Conservation (phyloP, 306 rosid genomes). For the Erythrophleum fordii region DNA sequence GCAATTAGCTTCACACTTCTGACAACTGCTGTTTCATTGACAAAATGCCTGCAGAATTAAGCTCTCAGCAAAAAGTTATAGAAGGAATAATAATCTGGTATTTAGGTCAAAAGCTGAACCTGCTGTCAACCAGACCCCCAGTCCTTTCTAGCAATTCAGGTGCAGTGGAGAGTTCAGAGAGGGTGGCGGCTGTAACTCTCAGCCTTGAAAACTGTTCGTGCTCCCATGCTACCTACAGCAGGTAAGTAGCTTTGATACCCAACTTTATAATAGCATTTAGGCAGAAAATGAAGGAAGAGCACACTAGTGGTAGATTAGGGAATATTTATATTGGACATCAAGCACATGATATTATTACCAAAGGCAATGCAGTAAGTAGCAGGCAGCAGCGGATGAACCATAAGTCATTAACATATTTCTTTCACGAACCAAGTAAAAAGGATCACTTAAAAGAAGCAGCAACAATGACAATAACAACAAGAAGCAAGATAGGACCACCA, state of each 20-base stretch:
- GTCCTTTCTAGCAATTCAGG: slow-evolving; percentile 87
- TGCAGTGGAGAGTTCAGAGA: slow-evolving; percentile 78
- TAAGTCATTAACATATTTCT: slow-evolving; percentile 16
- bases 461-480: not conserved
- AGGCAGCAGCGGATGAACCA: not conserved
- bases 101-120: slow-evolving; percentile 53
- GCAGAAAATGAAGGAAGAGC: slow-evolving; percentile 12
- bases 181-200: slow-evolving; percentile 96
- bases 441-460: slow-evolving; percentile 17
- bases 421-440: slow-evolving; percentile 32
- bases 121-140: slow-evolving; percentile 87
- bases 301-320: slow-evolving; percentile 10
- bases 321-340: slow-evolving; percentile 8
- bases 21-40: slow-evolving; percentile 67
- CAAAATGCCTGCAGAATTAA: slow-evolving; percentile 68
- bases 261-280: slow-evolving; percentile 35
- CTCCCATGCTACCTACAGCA: slow-evolving; percentile 99
- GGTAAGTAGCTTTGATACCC: slow-evolving; percentile 48
- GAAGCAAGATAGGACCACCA: not conserved
- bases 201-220: slow-evolving; percentile 97
- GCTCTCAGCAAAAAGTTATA: slow-evolving; percentile 45
- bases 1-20: slow-evolving; percentile 92
- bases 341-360: slow-evolving; percentile 18
- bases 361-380: not conserved
- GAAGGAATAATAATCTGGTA: slow-evolving; percentile 32